A percentile compares a stretch with the other conserved stretches of the same genome.
Evolutionary conservation across 306 rosid genomes (phyloP).

Genomic region (Casuarina glauca): DNA sequence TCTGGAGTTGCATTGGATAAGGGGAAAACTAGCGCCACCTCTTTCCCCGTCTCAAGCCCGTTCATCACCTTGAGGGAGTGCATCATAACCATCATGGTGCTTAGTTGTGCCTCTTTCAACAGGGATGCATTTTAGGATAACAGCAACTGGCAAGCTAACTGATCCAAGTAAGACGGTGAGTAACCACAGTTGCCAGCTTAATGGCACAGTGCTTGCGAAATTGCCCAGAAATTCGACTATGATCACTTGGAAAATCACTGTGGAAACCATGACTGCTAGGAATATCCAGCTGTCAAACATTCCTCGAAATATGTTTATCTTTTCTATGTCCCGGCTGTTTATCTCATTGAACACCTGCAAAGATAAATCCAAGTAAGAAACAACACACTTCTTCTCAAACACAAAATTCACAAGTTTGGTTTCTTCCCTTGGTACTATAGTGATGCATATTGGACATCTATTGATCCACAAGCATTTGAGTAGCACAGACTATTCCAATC

Average conservation of each 20-base stretch:
- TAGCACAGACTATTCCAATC: neutral
- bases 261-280: constrained; percentile 52
- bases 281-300: constrained; percentile 80
- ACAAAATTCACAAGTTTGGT: neutral
- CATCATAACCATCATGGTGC: constrained; percentile 78
- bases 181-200: constrained; percentile 84
- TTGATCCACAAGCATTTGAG: neutral
- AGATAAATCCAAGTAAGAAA: constrained; percentile 20
- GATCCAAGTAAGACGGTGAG: constrained; percentile 69
- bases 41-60: constrained; percentile 35
- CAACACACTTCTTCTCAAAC: neutral
- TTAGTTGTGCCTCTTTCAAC: constrained; percentile 43
- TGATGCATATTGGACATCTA: too few species aligned
- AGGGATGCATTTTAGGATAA: constrained; percentile 76
- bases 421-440: neutral
- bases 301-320: constrained; percentile 79
- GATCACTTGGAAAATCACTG: constrained; percentile 64
- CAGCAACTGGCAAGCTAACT: constrained; percentile 73
- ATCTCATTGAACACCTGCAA: constrained; percentile 89
- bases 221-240: constrained; percentile 83
- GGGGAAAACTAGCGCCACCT: neutral
- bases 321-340: constrained; percentile 84
- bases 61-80: constrained; percentile 64
- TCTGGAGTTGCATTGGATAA: neutral
- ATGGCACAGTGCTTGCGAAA: constrained; percentile 91